Evolutionary conservation across 1,284 basidiomycete genomes (phyloP), one percentile per base, ranked within the genome.

Genomic region (Tetrapyrgos nigripes): DNA sequence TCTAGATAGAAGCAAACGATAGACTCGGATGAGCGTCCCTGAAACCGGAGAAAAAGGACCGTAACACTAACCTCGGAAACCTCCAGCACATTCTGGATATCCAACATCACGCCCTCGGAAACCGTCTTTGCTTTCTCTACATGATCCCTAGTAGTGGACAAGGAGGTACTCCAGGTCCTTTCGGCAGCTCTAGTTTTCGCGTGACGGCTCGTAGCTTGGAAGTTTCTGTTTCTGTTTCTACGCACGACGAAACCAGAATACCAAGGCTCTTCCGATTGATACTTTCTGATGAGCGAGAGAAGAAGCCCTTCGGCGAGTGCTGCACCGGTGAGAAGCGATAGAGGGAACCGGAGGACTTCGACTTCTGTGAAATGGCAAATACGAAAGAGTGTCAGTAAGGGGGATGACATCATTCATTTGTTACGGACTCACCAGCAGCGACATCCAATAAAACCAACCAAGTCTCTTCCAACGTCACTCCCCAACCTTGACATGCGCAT

Each of bases 371-470:
- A 44, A 26, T 3, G 14, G 19, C n/a, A 28, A 52, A 33, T 45
- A 29, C 23, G 21, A 1, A 24, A 55, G 4, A 50, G 31, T 29
- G 6, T 45, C 26, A 46, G 37, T 31, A 44, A 46, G n/a, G 19
- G 23, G 8, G 33, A 45, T 24, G 47, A n/a, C 50, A 19, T 33
- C 4, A 40, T 10, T 3, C 35, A 35, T 27, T 44, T 28, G 51
- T 17, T 47, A 14, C 56, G 40, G 50, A 37, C 71, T 67, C 63
- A 85, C 86, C 80, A 26, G 75, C 60, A n/a, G 85, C 64, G 14
- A 76, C 75, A 14, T 75, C 70, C 49, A 79, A 81, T 11, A 89
- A 66, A 46, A 70, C 69, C 4, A 71, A 67, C 87, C 87, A 89
- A 1, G 79, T 75, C 60, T 79, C 73, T 33, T 71, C 61, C 64